phyloP scores from a whole-genome alignment of 108 stramenopile genomes.

The Pseudonitzschia pungens region DNA sequence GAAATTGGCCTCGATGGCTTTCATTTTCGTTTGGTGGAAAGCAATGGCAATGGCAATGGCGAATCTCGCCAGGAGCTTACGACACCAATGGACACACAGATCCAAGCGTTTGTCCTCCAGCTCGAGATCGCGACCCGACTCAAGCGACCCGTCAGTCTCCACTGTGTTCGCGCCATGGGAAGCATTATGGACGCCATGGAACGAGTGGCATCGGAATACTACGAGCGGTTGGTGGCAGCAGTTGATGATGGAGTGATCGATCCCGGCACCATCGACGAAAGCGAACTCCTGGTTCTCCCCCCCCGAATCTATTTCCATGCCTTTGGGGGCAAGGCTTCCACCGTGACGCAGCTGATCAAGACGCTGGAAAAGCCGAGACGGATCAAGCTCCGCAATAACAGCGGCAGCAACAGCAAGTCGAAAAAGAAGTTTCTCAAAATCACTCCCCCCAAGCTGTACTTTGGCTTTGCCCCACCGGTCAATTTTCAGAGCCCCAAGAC shows the following conservation, averaged over 20 bases:
- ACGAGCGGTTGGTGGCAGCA: background rate
- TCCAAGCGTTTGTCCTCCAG: slow-evolving; percentile 65
- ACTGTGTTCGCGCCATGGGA: slow-evolving; percentile 78
- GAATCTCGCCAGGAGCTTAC: slow-evolving; percentile 49
- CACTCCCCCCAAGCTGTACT: slow-evolving; percentile 50
- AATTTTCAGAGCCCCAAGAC: slow-evolving; percentile 69
- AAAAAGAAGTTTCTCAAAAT: slow-evolving; percentile 21
- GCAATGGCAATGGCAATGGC: too few species aligned
- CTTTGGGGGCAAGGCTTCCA: slow-evolving; percentile 78
- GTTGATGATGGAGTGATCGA: background rate
- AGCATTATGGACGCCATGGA: slow-evolving; percentile 45
- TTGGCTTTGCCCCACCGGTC: slow-evolving; percentile 80
- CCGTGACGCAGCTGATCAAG: slow-evolving; percentile 61
- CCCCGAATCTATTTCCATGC: slow-evolving; percentile 87
- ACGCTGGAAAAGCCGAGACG: slow-evolving; percentile 20
- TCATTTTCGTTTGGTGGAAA: slow-evolving; percentile 49
- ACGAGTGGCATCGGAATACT: slow-evolving; percentile 28
- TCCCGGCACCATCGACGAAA: slow-evolving; percentile 16
- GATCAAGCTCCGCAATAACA: background rate
- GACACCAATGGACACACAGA: slow-evolving; percentile 61
- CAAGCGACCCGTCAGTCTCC: slow-evolving; percentile 76
- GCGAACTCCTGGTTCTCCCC: slow-evolving; percentile 43
- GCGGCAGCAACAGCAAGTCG: background rate
- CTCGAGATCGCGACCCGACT: slow-evolving; percentile 59
- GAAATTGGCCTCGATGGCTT: slow-evolving; percentile 88